phyloP scores from a whole-genome alignment of 208 protist genomes.

The Crithidia acanthocephali region DNA sequence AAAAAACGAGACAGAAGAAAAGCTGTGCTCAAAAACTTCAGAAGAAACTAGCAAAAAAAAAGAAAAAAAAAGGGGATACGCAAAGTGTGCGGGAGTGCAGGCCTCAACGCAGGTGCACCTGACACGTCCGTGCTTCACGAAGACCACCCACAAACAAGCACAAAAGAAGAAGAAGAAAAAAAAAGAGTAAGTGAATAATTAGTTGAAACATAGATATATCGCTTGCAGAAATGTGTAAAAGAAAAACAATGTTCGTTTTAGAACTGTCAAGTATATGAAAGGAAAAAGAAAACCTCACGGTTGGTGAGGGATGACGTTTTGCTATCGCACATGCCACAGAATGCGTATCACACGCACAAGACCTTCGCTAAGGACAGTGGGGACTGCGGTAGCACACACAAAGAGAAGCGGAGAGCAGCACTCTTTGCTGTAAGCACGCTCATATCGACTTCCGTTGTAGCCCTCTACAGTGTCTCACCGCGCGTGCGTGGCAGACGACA shows the following conservation, averaged over 20 bases:
- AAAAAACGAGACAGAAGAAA: conserved; percentile 18
- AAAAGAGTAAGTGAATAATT: background rate
- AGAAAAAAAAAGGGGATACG: background rate
- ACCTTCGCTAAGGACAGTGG: no score
- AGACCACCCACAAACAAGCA: background rate
- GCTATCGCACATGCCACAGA: no score
- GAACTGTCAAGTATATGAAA: background rate
- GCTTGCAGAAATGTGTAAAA: conserved; percentile 2
- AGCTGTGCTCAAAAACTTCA: background rate
- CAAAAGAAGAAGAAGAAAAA: conserved; percentile 18
- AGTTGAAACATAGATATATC: background rate
- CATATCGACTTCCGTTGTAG: no score
- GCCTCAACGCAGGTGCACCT: background rate
- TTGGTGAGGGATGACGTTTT: background rate
- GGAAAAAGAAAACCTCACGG: background rate
- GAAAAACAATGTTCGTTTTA: no score
- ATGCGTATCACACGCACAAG: no score
- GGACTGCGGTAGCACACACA: no score
- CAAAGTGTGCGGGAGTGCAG: background rate
- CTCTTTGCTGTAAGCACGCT: no score
- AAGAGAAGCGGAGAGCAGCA: no score
- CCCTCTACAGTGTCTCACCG: no score
- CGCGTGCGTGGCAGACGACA: background rate
- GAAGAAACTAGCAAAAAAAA: background rate
- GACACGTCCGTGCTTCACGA: background rate